Evolutionary conservation across 2,329 filamentous ascomycete genomes (phyloP).

Genomic region (Microcera coccophila): DNA sequence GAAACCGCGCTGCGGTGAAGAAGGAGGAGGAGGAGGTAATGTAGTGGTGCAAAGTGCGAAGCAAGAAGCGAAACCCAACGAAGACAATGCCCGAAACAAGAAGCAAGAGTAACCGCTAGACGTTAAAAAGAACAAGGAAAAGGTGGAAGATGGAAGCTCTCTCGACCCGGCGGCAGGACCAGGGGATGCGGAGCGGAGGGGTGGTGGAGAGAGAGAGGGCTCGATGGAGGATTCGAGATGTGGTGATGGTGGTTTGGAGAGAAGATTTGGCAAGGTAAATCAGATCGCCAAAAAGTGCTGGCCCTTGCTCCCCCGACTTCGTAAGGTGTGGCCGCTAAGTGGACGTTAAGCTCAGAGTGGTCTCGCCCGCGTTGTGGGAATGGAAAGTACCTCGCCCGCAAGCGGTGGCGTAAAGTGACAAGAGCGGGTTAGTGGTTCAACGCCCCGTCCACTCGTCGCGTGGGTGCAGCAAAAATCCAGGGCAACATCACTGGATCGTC

Average conservation of each 20-base stretch:
- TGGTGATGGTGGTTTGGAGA: conserved; percentile 30
- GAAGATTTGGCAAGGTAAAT: conserved; percentile 32
- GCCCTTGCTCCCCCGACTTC: conserved; percentile 14
- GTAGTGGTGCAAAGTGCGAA: conserved; percentile 12
- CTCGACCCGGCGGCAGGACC: background rate
- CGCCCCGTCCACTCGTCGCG: background rate
- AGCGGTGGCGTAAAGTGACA: conserved; percentile 19
- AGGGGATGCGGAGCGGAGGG: background rate
- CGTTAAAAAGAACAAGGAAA: conserved; percentile 13
- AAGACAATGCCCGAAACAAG: conserved; percentile 14
- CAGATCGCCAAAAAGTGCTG: conserved; percentile 28
- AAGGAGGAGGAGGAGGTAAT: background rate
- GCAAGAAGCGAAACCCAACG: conserved; percentile 18
- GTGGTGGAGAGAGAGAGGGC: background rate
- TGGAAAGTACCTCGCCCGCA: conserved; percentile 20
- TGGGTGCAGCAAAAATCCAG: background rate
- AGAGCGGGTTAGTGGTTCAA: background rate
- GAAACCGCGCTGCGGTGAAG: conserved; percentile 27
- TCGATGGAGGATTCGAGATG: conserved; percentile 9
- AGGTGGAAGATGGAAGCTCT: conserved; percentile 9
- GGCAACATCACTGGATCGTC: background rate
- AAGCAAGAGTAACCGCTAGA: conserved; percentile 25
- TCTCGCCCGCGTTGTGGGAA: background rate
- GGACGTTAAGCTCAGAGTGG: background rate
- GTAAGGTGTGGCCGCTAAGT: background rate